Percentiles rank a stretch among this genome's conserved stretches.
phyloP scores from a whole-genome alignment of 495 filamentous ascomycete genomes.

The Tuber brumale region DNA sequence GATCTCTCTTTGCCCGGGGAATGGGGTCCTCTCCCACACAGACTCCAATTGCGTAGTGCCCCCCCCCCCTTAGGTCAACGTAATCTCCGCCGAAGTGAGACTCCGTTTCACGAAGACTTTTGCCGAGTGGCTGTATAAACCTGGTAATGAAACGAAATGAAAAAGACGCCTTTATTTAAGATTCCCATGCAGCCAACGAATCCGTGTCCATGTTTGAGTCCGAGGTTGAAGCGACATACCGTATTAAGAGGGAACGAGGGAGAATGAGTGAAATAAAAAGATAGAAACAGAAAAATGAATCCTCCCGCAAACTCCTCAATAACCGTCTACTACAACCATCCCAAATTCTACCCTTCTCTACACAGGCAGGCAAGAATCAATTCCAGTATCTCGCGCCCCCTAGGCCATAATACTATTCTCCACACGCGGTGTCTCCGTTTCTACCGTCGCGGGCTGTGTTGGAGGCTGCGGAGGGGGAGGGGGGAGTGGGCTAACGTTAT shows the following conservation, averaged over 20 bases:
- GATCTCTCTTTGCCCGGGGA: neutral
- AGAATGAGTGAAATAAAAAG: neutral
- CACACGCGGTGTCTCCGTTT: neutral
- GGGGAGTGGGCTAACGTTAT: neutral
- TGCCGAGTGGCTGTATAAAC: neutral
- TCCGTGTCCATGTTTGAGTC: neutral
- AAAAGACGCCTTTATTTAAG: slow-evolving; percentile 4
- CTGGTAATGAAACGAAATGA: neutral
- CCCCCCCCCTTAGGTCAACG: neutral
- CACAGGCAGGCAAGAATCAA: neutral
- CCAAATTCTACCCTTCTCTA: slow-evolving; percentile 1
- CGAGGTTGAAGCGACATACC: neutral
- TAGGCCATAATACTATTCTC: neutral
- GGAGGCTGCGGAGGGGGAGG: neutral
- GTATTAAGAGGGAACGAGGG: neutral
- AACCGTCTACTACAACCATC: neutral
- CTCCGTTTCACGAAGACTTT: neutral
- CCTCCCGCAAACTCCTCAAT: neutral
- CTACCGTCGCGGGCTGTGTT: neutral
- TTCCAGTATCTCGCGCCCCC: neutral
- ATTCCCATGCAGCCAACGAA: neutral
- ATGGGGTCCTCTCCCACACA: neutral
- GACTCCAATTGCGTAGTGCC: too few species aligned
- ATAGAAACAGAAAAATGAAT: neutral
- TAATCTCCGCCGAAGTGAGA: neutral